A percentile compares a stretch with the other conserved stretches of the same genome.
phyloP scores from a whole-genome alignment of 2,329 filamentous ascomycete species.

The Rhynchosporium graminicola region DNA sequence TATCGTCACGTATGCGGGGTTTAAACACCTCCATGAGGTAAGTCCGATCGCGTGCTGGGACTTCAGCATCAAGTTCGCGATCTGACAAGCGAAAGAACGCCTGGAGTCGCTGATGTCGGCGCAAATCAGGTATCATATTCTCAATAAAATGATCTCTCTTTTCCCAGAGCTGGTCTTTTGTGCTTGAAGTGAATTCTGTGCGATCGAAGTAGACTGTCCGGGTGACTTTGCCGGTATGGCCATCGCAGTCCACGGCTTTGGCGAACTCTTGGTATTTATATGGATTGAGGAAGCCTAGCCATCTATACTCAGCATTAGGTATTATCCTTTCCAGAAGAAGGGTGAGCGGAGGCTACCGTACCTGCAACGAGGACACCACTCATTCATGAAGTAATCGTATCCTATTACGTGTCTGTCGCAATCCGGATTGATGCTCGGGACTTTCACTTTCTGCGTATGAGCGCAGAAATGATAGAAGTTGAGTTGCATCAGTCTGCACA shows the following conservation, averaged over 20 bases:
- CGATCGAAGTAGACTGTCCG: background rate
- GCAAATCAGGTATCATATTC: background rate
- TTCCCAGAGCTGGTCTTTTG: constrained; percentile 5
- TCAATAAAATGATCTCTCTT: background rate
- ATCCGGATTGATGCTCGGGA: constrained; percentile 8
- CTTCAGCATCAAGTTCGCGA: background rate
- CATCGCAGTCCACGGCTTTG: background rate
- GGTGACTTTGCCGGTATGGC: constrained; percentile 11
- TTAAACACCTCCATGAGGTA: constrained; percentile 7
- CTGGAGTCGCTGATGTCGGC: background rate
- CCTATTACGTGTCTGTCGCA: background rate
- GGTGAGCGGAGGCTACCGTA: background rate
- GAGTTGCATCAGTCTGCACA: constrained; percentile 13
- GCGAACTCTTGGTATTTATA: constrained; percentile 9
- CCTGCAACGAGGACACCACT: constrained; percentile 21
- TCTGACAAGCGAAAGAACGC: background rate
- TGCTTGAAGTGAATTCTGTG: background rate
- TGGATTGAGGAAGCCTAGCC: constrained; percentile 2
- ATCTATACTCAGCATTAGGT: background rate
- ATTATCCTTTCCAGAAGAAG: background rate
- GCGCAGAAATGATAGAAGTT: constrained; percentile 18
- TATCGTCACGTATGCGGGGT: background rate
- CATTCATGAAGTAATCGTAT: background rate
- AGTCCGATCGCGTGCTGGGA: background rate
- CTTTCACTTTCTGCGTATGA: constrained; percentile 5